These are phyloP conservation scores for Cladochytrium tenue DNA, from an alignment of 371 early-diverging fungal species.

Conservation along the genomic window DNA sequence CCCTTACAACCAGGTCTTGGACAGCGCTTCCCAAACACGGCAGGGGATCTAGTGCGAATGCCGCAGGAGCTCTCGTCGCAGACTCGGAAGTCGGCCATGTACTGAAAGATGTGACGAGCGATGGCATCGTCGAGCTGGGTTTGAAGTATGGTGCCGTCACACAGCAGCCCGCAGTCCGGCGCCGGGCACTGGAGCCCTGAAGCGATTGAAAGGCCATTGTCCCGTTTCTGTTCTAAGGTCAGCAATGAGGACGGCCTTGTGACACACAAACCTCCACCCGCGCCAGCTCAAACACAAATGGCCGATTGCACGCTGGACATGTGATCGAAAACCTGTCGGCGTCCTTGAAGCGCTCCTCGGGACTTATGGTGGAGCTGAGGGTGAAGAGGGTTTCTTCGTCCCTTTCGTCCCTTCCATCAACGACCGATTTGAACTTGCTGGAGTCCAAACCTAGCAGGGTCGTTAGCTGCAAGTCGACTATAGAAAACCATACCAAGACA, in stretches of 20 bases:
- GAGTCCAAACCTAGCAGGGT: slow-evolving; percentile 60
- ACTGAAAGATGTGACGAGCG: slow-evolving; percentile 66
- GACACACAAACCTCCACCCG: slow-evolving; percentile 45
- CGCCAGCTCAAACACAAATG: slow-evolving; percentile 58
- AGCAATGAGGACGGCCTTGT: too few relatives aligned
- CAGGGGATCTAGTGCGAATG: slow-evolving; percentile 62
- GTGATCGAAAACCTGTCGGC: slow-evolving; percentile 59
- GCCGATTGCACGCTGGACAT: slow-evolving; percentile 69
- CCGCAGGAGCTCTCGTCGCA: slow-evolving; percentile 79
- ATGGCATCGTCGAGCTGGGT: slow-evolving; percentile 69
- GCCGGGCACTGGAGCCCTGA: slow-evolving; percentile 55
- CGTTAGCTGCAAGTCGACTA: not conserved
- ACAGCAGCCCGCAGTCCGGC: slow-evolving; percentile 50
- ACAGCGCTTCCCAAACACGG: slow-evolving; percentile 77
- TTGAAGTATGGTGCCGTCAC: slow-evolving; percentile 51
- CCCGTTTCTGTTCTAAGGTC: too few relatives aligned
- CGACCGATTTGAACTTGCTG: slow-evolving; percentile 53
- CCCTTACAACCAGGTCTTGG: slow-evolving; percentile 70
- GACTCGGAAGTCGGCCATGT: slow-evolving; percentile 69
- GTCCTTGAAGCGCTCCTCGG: slow-evolving; percentile 79
- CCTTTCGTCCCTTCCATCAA: slow-evolving; percentile 20
- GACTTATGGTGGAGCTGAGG: slow-evolving; percentile 79
- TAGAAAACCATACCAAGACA: slow-evolving; percentile 67
- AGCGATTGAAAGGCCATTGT: not conserved
- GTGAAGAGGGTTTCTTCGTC: slow-evolving; percentile 65